Base-by-base conservation (phyloP, 1,284 basidiomycete genomes). In the Austroboletus niveus region DNA sequence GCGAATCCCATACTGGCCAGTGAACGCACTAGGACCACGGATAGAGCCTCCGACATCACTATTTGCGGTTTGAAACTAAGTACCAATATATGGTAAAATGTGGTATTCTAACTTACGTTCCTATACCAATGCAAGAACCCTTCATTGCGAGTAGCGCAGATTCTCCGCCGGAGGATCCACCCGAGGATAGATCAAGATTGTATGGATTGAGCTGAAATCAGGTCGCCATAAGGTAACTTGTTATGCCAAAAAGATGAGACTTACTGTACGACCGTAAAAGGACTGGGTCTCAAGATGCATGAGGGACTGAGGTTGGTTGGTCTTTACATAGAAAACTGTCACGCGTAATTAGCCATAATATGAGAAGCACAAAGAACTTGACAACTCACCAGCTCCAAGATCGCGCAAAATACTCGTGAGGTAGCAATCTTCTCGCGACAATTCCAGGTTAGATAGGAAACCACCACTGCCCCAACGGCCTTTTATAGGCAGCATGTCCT, bases 141-240 rank as follows among this genome's bases (percentile, higher is more conserved):
- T 72, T 71, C 48, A 78, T 63, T 5, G 75, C 74, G 4, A 82
- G 59, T 17, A 83, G 57, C 0, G 80, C 78, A 1, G 76, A 71
- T 61, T 81, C 80, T 30, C 80, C 81, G 10, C 80, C 80, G 4
- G 73, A 75, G 32, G 72, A 75, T 29, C 80, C 81, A 14, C 80
- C 79, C 0, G 74, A 59, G 1, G 74, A 71, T 10, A 78, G 61
- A 42, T 62, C 57, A 1, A 73, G 72, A 54, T 81, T 80, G 64
- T 67, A 64, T 4, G 79, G 79, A 54, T 81, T 80, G 10, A 71
- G 58, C 42, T 66, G 29, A 36, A 42, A 47, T 22, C 17, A n/a
- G 17, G 38, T 57, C 9, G 58, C 22, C 24, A n/a, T 29, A 15
- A 8, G 1, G 3, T 20, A 49, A 29, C 17, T 9, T 31, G 4